A percentile compares a stretch with the other conserved stretches of the same genome.
These are phyloP conservation scores for Cercospora berteroae DNA, from an alignment of 2,329 filamentous ascomycete genomes.

Conservation along the genomic window DNA sequence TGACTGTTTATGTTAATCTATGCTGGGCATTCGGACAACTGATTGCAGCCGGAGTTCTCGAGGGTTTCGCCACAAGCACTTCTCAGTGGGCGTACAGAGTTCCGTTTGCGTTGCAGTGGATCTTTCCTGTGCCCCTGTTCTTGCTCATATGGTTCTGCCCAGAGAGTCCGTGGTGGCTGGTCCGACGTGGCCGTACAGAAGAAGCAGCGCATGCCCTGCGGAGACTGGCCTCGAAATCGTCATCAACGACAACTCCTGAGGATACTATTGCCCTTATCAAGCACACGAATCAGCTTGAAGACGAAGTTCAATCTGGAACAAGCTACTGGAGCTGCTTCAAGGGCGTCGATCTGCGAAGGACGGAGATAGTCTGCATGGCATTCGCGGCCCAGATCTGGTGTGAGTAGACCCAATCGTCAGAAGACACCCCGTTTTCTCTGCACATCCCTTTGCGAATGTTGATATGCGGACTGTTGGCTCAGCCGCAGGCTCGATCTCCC, in stretches of 20 bases:
- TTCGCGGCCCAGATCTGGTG: constrained; percentile 33
- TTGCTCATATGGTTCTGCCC: constrained; percentile 24
- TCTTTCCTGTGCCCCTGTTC: constrained; percentile 37
- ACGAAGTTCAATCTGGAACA: constrained; percentile 38
- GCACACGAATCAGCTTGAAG: constrained; percentile 35
- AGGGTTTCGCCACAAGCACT: constrained; percentile 22
- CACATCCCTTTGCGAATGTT: not conserved
- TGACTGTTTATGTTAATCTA: constrained; percentile 55
- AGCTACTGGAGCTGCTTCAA: constrained; percentile 41
- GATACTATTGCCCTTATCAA: constrained; percentile 38
- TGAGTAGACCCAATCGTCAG: not conserved
- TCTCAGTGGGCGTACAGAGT: constrained; percentile 40
- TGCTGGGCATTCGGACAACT: constrained; percentile 46
- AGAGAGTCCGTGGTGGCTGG: constrained; percentile 37
- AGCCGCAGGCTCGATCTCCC: not conserved
- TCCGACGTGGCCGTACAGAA: constrained; percentile 34
- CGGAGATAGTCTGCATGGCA: constrained; percentile 41
- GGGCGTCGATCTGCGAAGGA: constrained; percentile 41
- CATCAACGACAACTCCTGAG: constrained; percentile 26
- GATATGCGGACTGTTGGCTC: not conserved
- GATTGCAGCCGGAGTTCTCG: constrained; percentile 43
- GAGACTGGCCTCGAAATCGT: constrained; percentile 31
- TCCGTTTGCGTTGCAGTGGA: constrained; percentile 43
- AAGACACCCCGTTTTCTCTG: not conserved
- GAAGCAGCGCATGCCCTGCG: constrained; percentile 34